Conservation (phyloP, 2,329 filamentous ascomycete genomes). For the Ophiosphaerella korrae region DNA sequence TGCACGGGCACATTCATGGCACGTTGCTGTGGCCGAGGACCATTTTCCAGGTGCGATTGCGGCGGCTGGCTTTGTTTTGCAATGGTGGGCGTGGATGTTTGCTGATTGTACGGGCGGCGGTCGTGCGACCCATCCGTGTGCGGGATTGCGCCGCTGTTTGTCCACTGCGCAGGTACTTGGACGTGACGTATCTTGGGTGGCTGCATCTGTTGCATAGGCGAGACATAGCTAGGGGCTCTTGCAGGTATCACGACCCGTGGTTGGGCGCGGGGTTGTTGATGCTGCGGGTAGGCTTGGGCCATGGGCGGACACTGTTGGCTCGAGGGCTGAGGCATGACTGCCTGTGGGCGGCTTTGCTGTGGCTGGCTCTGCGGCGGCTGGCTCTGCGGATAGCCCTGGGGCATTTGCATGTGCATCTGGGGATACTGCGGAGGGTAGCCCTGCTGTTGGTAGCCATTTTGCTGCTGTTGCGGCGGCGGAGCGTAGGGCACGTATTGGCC, state of each 20-base stretch:
- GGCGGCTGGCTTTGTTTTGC: slow-evolving; percentile 48
- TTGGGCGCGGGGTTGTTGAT: slow-evolving; percentile 27
- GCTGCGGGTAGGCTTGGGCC: slow-evolving; percentile 14
- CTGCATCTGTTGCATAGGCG: slow-evolving; percentile 36
- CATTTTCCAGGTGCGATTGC: slow-evolving; percentile 42
- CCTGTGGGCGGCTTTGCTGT: slow-evolving; percentile 17
- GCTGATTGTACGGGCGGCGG: slow-evolving; percentile 22
- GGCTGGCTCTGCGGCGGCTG: slow-evolving; percentile 31
- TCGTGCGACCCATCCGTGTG: slow-evolving; percentile 23
- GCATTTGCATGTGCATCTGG: slow-evolving; percentile 26
- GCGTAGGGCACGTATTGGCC: slow-evolving; percentile 37
- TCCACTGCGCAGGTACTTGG: slow-evolving; percentile 32
- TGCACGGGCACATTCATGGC: slow-evolving; percentile 26
- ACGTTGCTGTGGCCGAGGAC: slow-evolving; percentile 37
- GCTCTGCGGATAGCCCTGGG: slow-evolving; percentile 29
- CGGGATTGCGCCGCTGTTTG: slow-evolving; percentile 16
- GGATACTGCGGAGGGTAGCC: slow-evolving; percentile 29
- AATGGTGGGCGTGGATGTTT: slow-evolving; percentile 26
- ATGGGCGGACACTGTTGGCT: slow-evolving; percentile 34
- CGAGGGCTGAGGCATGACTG: slow-evolving; percentile 26
- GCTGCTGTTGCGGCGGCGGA: slow-evolving; percentile 26
- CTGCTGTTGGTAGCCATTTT: slow-evolving; percentile 36
- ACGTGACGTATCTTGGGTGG: slow-evolving; percentile 34
- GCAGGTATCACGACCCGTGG: slow-evolving; percentile 39
- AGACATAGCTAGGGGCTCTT: slow-evolving; percentile 19